These are phyloP conservation scores for Aspergillus neotritici DNA, from an alignment of 2,329 filamentous ascomycete genomes.

Conservation along the genomic window DNA sequence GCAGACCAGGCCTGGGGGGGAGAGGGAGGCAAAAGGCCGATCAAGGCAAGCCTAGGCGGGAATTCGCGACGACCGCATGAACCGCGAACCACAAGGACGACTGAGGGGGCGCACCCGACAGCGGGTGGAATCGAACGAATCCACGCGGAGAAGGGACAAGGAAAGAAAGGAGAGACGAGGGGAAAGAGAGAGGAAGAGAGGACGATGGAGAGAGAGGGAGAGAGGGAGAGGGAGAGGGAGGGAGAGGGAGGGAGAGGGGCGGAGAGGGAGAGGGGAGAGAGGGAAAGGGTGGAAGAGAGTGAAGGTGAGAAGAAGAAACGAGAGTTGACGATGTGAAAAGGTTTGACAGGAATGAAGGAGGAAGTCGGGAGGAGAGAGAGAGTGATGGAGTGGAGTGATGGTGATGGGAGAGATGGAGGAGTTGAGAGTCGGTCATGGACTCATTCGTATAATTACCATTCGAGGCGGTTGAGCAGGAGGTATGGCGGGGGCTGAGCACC, in stretches of 20 bases:
- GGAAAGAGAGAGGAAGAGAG: background rate
- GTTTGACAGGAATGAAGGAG: constrained; percentile 14
- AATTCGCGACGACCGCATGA: constrained; percentile 32
- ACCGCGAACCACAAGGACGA: constrained; percentile 17
- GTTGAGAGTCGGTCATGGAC: no score
- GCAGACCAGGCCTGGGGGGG: constrained; percentile 23
- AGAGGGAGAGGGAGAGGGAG: constrained; percentile 2
- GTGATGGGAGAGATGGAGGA: constrained; percentile 2
- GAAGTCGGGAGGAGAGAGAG: constrained; percentile 11
- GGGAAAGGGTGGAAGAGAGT: constrained; percentile 1
- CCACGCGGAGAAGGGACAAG: background rate
- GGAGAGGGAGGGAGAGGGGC: constrained; percentile 6
- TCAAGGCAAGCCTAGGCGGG: constrained; percentile 31
- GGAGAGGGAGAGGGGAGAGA: constrained; percentile 2
- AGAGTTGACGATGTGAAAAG: background rate
- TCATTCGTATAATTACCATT: no score
- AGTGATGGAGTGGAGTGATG: constrained; percentile 13
- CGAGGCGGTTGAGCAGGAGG: no score
- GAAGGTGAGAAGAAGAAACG: constrained; percentile 7
- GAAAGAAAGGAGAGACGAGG: background rate
- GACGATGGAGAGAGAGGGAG: background rate
- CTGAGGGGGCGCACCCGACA: background rate
- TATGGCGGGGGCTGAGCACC: no score
- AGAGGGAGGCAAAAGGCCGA: constrained; percentile 27
- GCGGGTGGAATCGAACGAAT: constrained; percentile 5